Evolutionary conservation across 2,329 filamentous ascomycete genomes (phyloP).

Genomic region (Cadophora gregata): DNA sequence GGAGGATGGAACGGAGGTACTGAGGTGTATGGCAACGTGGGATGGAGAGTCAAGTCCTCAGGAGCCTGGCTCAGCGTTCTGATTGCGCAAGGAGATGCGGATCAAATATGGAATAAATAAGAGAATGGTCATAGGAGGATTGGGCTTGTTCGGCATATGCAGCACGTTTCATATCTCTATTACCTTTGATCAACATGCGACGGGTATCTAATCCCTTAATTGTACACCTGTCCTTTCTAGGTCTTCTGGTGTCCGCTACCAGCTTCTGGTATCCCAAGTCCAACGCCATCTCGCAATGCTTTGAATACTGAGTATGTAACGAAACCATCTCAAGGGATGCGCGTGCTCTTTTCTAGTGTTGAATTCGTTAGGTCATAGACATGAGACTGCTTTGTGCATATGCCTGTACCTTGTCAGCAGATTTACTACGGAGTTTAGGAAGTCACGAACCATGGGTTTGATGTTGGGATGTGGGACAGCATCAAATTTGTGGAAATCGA

Average conservation of each 20-base stretch:
- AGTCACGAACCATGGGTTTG: constrained; percentile 76
- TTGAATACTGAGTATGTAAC: constrained; percentile 16
- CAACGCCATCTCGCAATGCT: constrained; percentile 17
- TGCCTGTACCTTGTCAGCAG: constrained; percentile 56
- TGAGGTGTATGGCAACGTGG: constrained; percentile 45
- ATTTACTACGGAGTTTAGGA: not conserved
- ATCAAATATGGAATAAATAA: constrained; percentile 38
- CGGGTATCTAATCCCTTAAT: not conserved
- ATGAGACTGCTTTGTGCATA: constrained; percentile 86
- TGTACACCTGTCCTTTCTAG: not conserved
- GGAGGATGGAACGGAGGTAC: constrained; percentile 65
- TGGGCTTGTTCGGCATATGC: not conserved
- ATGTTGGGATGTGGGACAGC: constrained; percentile 96
- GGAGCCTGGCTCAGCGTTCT: constrained; percentile 70
- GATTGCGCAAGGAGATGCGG: constrained; percentile 49
- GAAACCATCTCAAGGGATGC: constrained; percentile 17
- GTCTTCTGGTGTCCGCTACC: constrained; percentile 14
- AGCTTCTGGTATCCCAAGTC: constrained; percentile 16
- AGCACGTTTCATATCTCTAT: constrained; percentile 14
- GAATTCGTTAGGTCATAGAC: constrained; percentile 50
- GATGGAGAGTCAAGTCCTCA: constrained; percentile 58
- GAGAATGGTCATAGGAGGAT: not conserved
- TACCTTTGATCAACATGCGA: not conserved
- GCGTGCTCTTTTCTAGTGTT: constrained; percentile 7
- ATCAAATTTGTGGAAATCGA: constrained; percentile 91